These are phyloP conservation scores for Albatrellus ellisii DNA, from an alignment of 768 basidiomycete species.

Conservation along the genomic window DNA sequence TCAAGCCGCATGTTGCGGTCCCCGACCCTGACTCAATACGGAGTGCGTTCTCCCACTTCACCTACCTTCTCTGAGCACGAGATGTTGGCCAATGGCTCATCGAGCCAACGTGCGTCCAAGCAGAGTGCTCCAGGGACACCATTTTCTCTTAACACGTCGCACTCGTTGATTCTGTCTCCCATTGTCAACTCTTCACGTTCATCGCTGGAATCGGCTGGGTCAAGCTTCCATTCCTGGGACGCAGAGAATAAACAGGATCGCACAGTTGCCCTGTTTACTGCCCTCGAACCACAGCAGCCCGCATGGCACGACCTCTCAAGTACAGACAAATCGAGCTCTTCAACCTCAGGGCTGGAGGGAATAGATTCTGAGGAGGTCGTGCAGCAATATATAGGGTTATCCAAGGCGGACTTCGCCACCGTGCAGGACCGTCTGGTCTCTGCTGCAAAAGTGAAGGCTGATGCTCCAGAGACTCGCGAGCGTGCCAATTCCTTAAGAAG, in stretches of 20 bases:
- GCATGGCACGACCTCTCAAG: constrained; percentile 51
- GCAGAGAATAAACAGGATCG: constrained; percentile 41
- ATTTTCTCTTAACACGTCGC: constrained; percentile 36
- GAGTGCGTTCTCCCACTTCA: constrained; percentile 39
- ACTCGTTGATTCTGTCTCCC: constrained; percentile 55
- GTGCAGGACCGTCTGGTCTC: constrained; percentile 71
- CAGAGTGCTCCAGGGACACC: constrained; percentile 28
- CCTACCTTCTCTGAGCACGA: constrained; percentile 34
- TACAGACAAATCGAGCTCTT: constrained; percentile 33
- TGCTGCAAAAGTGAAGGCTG: constrained; percentile 43
- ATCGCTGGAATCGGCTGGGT: constrained; percentile 68
- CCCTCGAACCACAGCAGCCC: constrained; percentile 33
- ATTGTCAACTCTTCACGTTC: constrained; percentile 65
- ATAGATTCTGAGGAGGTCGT: constrained; percentile 57
- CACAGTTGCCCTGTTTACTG: constrained; percentile 38
- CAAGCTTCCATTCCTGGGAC: constrained; percentile 79
- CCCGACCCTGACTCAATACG: constrained; percentile 52
- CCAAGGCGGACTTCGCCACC: constrained; percentile 50
- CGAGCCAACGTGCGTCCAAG: constrained; percentile 3
- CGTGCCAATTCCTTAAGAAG: constrained; percentile 60
- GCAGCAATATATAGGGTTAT: constrained; percentile 51
- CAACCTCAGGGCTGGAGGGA: constrained; percentile 27
- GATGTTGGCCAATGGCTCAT: not conserved
- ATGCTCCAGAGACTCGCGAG: constrained; percentile 42
- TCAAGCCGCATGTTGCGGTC: constrained; percentile 36